Evolutionary conservation across 441 rosid species (phyloP).

Genomic region (Eugenia klotzschiana): DNA sequence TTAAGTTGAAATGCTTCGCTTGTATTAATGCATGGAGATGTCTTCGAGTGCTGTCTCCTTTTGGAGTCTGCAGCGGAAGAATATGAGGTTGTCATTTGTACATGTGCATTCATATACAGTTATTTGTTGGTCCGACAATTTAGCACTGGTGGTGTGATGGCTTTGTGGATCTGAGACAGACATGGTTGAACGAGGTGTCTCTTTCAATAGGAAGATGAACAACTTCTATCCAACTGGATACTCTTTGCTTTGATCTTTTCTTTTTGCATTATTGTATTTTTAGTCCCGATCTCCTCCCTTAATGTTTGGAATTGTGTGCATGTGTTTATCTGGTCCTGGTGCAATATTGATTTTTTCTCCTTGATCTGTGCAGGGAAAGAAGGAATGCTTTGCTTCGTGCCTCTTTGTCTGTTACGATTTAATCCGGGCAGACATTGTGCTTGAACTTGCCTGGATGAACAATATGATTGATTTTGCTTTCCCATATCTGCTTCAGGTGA

Average conservation of each 20-base stretch:
- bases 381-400: constrained; percentile 14
- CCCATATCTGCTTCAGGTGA: constrained; percentile 59
- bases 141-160: neutral
- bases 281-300: neutral
- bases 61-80: neutral
- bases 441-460: constrained; percentile 14
- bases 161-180: neutral
- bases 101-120: neutral
- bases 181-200: neutral
- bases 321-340: neutral
- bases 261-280: neutral
- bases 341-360: neutral
- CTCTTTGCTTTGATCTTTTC: neutral
- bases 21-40: neutral
- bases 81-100: neutral
- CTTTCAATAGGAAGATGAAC: neutral
- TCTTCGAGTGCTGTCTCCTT: neutral
- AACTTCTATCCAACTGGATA: neutral
- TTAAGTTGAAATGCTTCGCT: neutral
- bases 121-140: neutral
- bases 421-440: constrained; percentile 6
- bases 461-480: constrained; percentile 12
- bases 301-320: neutral
- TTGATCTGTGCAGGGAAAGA: constrained; percentile 8
- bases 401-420: constrained; percentile 14